Evolutionary conservation across 1,139 yeast species (phyloP).

Genomic region (Starmera stellimalicola): DNA sequence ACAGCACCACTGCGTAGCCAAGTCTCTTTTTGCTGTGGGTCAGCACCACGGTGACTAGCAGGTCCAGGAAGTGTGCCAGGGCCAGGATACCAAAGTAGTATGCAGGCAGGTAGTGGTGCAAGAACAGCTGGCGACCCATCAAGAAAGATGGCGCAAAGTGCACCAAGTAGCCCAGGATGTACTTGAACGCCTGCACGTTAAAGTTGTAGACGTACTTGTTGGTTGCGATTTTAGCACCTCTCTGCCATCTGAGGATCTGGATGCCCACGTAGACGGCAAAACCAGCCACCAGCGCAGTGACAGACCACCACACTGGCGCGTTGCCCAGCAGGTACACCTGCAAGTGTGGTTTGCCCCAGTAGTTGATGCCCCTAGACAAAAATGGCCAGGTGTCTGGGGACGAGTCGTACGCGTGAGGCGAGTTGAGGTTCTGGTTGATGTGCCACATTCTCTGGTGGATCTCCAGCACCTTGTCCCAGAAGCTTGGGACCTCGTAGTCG

Average conservation of each 20-base stretch:
- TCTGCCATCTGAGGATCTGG: slow-evolving; percentile 70
- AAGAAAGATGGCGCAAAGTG: slow-evolving; percentile 85
- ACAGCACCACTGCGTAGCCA: slow-evolving; percentile 34
- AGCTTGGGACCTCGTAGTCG: slow-evolving; percentile 54
- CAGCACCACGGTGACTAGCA: slow-evolving; percentile 42
- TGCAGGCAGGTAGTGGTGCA: slow-evolving; percentile 90
- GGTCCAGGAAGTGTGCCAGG: slow-evolving; percentile 73
- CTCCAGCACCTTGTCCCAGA: slow-evolving; percentile 66
- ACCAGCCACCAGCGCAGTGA: slow-evolving; percentile 47
- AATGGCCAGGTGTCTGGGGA: slow-evolving; percentile 86
- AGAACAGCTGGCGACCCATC: slow-evolving; percentile 89
- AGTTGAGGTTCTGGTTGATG: slow-evolving; percentile 76
- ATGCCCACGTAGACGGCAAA: slow-evolving; percentile 45
- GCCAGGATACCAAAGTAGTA: slow-evolving; percentile 83
- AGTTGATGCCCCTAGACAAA: slow-evolving; percentile 84
- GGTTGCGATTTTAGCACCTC: slow-evolving; percentile 39
- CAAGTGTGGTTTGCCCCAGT: slow-evolving; percentile 73
- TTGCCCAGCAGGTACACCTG: slow-evolving; percentile 89
- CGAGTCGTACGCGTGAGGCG: slow-evolving; percentile 83
- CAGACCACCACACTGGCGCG: slow-evolving; percentile 83
- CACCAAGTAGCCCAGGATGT: slow-evolving; percentile 70
- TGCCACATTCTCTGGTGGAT: slow-evolving; percentile 87
- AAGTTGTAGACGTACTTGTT: slow-evolving; percentile 57
- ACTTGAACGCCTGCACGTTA: slow-evolving; percentile 61
- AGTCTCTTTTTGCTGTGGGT: slow-evolving; percentile 31